phyloP scores from a whole-genome alignment of 1,284 basidiomycete species.

The Cryptococcus sp. region DNA sequence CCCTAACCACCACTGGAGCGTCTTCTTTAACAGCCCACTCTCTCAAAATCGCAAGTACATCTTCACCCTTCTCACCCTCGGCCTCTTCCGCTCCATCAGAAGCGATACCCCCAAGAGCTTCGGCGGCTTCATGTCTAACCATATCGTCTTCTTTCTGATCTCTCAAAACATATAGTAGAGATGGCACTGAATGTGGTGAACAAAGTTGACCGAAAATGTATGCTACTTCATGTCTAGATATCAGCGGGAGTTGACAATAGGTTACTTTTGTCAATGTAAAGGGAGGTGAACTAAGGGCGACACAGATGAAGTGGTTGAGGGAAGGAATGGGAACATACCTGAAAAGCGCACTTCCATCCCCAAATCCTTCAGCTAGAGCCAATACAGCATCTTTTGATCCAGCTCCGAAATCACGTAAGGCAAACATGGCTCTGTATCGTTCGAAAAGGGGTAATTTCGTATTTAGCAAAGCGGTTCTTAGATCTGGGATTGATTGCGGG shows the following conservation, averaged over 20 bases:
- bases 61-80: constrained; percentile 24
- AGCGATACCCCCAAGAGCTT: constrained; percentile 93
- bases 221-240: constrained; percentile 87
- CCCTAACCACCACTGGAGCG: constrained; percentile 83
- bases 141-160: constrained; percentile 80
- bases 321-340: constrained; percentile 57
- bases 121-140: constrained; percentile 98
- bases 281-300: too few species aligned
- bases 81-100: constrained; percentile 59
- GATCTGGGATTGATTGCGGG: constrained; percentile 45
- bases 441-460: constrained; percentile 73
- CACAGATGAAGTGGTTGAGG: background rate
- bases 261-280: too few species aligned
- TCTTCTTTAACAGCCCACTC: constrained; percentile 77
- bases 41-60: constrained; percentile 77
- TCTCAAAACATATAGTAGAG: constrained; percentile 72
- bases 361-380: constrained; percentile 84
- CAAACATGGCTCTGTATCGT: constrained; percentile 98
- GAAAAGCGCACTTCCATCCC: constrained; percentile 82
- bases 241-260: background rate
- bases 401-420: constrained; percentile 83
- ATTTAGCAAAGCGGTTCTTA: constrained; percentile 67
- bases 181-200: constrained; percentile 81
- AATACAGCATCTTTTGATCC: constrained; percentile 63
- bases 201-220: constrained; percentile 97